Percentiles rank a stretch among this genome's conserved stretches.
phyloP scores from a whole-genome alignment of 441 rosid species.

The Brassica balearica region DNA sequence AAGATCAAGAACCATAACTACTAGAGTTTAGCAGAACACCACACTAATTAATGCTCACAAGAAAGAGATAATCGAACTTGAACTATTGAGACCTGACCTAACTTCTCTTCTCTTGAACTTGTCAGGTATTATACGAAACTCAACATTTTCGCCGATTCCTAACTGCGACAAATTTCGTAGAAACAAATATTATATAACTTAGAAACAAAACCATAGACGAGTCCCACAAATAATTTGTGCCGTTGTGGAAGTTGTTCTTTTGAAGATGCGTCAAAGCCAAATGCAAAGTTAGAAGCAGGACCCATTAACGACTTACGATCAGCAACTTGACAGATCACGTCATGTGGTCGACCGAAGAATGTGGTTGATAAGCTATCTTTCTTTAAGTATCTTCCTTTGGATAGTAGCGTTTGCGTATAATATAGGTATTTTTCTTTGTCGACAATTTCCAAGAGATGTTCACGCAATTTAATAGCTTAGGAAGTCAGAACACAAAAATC shows the following conservation, averaged over 20 bases:
- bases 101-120: conserved; percentile 2
- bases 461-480: conserved; percentile 16
- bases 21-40: not conserved
- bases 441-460: conserved; percentile 3
- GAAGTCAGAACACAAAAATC: conserved; percentile 13
- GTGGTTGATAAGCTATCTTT: conserved; percentile 44
- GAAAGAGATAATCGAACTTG: not conserved
- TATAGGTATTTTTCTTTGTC: not conserved
- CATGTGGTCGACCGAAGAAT: conserved; percentile 39
- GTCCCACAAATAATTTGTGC: conserved; percentile 23
- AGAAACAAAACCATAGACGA: not conserved
- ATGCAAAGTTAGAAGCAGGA: not conserved
- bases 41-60: not conserved
- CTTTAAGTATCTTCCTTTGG: conserved; percentile 15
- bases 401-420: conserved; percentile 36
- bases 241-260: conserved; percentile 32
- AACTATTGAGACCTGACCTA: not conserved
- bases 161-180: conserved; percentile 20
- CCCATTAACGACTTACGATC: conserved; percentile 35
- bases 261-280: conserved; percentile 39
- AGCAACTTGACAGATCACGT: conserved; percentile 46
- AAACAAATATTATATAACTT: not conserved
- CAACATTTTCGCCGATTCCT: conserved; percentile 6
- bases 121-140: conserved; percentile 9
- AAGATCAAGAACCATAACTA: too few relatives aligned